Percentiles rank a stretch among this genome's conserved stretches.
These are phyloP conservation scores for cucumber (Cucumis sativus) DNA, from an alignment of 306 rosid genomes.

Conservation along the genomic window DNA sequence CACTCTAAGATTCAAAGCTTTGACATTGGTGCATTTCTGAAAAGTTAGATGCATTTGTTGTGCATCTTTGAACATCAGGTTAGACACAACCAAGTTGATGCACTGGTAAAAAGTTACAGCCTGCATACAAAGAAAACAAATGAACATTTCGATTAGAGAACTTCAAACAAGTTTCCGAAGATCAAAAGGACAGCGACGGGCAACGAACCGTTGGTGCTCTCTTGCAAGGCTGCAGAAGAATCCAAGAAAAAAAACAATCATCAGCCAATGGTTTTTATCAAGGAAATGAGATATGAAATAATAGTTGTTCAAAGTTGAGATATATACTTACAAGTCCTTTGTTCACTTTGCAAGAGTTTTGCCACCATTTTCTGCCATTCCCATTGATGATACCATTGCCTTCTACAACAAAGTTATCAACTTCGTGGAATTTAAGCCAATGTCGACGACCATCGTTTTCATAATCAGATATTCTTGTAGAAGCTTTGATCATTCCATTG, in stretches of 20 bases:
- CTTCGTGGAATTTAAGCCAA: conserved; percentile 43
- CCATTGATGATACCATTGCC: conserved; percentile 70
- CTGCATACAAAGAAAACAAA: conserved; percentile 14
- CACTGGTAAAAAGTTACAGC: conserved; percentile 57
- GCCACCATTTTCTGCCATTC: conserved; percentile 83
- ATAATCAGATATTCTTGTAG: conserved; percentile 36
- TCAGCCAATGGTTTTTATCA: background rate
- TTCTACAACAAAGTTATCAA: conserved; percentile 30
- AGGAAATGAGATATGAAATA: background rate
- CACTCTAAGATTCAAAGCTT: conserved; percentile 27
- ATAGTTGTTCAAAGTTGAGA: background rate
- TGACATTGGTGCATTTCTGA: conserved; percentile 34
- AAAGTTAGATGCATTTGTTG: conserved; percentile 64
- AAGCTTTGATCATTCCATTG: conserved; percentile 59
- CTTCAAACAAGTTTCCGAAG: background rate
- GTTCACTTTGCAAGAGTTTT: conserved; percentile 61
- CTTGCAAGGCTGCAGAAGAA: conserved; percentile 53
- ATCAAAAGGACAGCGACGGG: conserved; percentile 16
- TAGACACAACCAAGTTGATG: conserved; percentile 30
- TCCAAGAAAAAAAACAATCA: background rate
- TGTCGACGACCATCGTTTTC: conserved; percentile 9
- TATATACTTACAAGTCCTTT: conserved; percentile 33
- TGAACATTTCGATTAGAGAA: background rate
- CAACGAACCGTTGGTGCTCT: conserved; percentile 60
- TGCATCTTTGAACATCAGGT: conserved; percentile 36